Percentiles rank a stretch among this genome's conserved stretches.
phyloP scores from a whole-genome alignment of 2,329 filamentous ascomycete genomes.

The Aschersonia sp. region DNA sequence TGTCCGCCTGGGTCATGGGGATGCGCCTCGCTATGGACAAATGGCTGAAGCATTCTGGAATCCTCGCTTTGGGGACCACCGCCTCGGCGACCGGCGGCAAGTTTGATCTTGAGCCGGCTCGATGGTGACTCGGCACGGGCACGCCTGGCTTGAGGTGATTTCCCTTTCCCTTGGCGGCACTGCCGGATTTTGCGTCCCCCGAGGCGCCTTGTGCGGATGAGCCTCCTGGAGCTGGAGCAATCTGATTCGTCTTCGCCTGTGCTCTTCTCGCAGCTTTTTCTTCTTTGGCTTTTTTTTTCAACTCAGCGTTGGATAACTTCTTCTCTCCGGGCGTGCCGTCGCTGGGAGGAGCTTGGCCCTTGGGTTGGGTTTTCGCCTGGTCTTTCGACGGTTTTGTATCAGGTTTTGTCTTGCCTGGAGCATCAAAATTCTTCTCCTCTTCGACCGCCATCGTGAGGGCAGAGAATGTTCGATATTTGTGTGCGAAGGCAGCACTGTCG shows the following conservation, averaged over 20 bases:
- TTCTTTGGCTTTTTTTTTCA: conserved; percentile 81
- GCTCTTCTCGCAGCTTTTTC: conserved; percentile 82
- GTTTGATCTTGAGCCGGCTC: conserved; percentile 16
- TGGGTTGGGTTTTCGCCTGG: conserved; percentile 9
- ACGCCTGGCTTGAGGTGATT: conserved; percentile 35
- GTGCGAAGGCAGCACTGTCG: too few relatives aligned
- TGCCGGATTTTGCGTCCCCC: conserved; percentile 20
- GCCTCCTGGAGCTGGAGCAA: conserved; percentile 16
- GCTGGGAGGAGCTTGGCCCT: conserved; percentile 7
- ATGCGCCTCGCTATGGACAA: conserved; percentile 53
- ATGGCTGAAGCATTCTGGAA: conserved; percentile 68
- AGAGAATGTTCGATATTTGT: not conserved
- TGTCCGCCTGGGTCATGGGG: conserved; percentile 43
- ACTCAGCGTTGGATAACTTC: conserved; percentile 59
- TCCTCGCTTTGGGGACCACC: conserved; percentile 38
- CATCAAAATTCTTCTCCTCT: conserved; percentile 8
- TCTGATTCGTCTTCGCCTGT: conserved; percentile 46
- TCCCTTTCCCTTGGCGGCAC: conserved; percentile 23
- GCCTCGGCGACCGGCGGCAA: conserved; percentile 27
- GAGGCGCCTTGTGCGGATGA: conserved; percentile 14
- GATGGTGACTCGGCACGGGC: conserved; percentile 17
- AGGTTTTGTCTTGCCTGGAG: conserved; percentile 6
- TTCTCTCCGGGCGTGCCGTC: conserved; percentile 19
- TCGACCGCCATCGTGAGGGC: conserved; percentile 16
- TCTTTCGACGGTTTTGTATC: conserved; percentile 9